Evolutionary conservation across 345 rosid species (phyloP), one percentile per base, ranked within the genome.

Genomic region (Pugionium dolabratum): DNA sequence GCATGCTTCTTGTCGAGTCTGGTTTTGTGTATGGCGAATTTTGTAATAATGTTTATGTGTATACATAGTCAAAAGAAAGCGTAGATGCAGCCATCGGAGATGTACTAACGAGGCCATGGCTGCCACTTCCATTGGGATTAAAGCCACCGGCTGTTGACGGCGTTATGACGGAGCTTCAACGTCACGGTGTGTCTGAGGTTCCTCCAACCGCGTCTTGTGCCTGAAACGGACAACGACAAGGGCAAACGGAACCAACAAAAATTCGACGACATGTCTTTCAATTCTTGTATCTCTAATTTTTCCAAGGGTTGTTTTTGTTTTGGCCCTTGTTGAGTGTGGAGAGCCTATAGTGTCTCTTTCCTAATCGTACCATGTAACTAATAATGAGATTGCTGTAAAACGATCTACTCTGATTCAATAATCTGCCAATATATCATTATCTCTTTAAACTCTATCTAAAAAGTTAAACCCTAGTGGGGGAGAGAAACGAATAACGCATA

Each of bases 91-190:
- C 85, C 42, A 81, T 90, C 2, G 91, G 78, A 75, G 99, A 88
- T 70, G 95, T 79, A 73, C 68, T 94, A 71, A 66, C 81, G 2
- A 93, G 89, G 71, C 95, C 97, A 62, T 80, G 92, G 92, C 77
- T 75, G 61, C 92, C 95, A 54, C 96, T 90, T 45, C 97, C 96
- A 31, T 84, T 93, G 2, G 89, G 90, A 27, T 72, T 88, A 11
- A 88, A 86, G 64, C 88, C 97, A 45, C 98, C 87, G 4, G 80
- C 95, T 3, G 42, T 79, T 0, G 96, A 88, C 7, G 62, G 90
- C 41, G 97, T 93, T 29, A 40, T 83, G 67, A 84, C 44, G 40
- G 99, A 85, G 75, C 78, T 90, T 57, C 95, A 86, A 31, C 82
- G 84, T 9, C 86, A 84, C 54, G 96, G 97, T 44, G 67, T 88